Evolutionary conservation across 1,284 basidiomycete species (phyloP).

Genomic region (Athelia sp.): DNA sequence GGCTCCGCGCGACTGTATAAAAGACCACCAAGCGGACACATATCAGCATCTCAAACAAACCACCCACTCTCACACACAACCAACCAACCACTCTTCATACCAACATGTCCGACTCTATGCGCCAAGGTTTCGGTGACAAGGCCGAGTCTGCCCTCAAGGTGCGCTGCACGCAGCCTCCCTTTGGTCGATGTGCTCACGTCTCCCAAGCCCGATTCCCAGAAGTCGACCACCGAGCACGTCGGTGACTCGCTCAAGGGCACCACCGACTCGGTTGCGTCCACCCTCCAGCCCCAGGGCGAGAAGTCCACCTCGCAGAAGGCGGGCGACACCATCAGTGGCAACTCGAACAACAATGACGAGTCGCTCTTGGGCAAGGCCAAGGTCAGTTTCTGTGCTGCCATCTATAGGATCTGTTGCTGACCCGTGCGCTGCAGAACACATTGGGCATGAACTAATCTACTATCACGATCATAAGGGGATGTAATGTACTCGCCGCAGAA

Average conservation of each 20-base stretch:
- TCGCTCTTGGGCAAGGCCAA: slow-evolving; percentile 1
- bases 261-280: slow-evolving; percentile 8
- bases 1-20: no score
- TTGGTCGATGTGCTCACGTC: neutral
- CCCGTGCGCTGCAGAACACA: neutral
- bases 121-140: slow-evolving; percentile 40
- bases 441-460: neutral
- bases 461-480: neutral
- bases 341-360: neutral
- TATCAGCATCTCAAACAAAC: no score
- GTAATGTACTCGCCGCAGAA: neutral
- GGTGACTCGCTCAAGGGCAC: slow-evolving; percentile 7
- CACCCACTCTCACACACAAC: slow-evolving; percentile 1
- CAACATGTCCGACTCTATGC: slow-evolving; percentile 34
- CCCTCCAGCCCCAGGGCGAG: slow-evolving; percentile 12
- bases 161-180: neutral
- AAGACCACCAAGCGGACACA: no score
- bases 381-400: neutral
- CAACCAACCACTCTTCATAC: neutral
- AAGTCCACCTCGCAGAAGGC: slow-evolving; percentile 23
- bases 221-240: slow-evolving; percentile 7
- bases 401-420: neutral
- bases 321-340: slow-evolving; percentile 6
- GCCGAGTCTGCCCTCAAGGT: slow-evolving; percentile 29
- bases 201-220: slow-evolving; percentile 14